A percentile compares a stretch with the other conserved stretches of the same genome.
phyloP scores from a whole-genome alignment of 164 flowering plant species.

The Platanus orientalis region DNA sequence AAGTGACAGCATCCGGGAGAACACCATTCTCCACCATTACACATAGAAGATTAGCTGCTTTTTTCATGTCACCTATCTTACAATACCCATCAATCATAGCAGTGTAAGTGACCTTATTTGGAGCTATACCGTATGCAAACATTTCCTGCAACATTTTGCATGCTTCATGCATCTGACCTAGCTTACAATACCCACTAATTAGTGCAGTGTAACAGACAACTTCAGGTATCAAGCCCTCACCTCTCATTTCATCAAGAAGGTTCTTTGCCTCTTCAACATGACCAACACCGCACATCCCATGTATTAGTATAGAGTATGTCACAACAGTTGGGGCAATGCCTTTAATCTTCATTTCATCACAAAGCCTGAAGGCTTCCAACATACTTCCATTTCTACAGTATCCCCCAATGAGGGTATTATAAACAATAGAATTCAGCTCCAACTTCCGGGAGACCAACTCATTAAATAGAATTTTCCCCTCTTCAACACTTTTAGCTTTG shows the following conservation, averaged over 20 bases:
- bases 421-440: conserved; percentile 39
- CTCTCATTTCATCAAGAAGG: conserved; percentile 43
- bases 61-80: conserved; percentile 29
- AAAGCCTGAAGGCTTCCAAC: conserved; percentile 30
- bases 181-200: conserved; percentile 49
- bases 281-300: conserved; percentile 44
- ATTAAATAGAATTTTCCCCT: conserved; percentile 34
- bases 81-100: conserved; percentile 47
- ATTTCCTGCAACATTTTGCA: conserved; percentile 34
- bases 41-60: conserved; percentile 35
- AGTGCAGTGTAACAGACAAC: conserved; percentile 53
- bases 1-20: conserved; percentile 45
- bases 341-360: conserved; percentile 45
- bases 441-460: conserved; percentile 29
- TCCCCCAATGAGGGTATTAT: conserved; percentile 41
- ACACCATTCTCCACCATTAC: conserved; percentile 45
- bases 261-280: conserved; percentile 32
- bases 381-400: conserved; percentile 37
- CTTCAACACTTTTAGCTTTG: conserved; percentile 35
- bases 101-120: conserved; percentile 54
- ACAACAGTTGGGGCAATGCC: conserved; percentile 33
- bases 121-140: conserved; percentile 27
- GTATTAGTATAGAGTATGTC: conserved; percentile 49
- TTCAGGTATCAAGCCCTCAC: conserved; percentile 42
- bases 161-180: conserved; percentile 47